These are phyloP conservation scores for Alternaria arbusti DNA, from an alignment of 2,329 filamentous ascomycete genomes.

Conservation along the genomic window DNA sequence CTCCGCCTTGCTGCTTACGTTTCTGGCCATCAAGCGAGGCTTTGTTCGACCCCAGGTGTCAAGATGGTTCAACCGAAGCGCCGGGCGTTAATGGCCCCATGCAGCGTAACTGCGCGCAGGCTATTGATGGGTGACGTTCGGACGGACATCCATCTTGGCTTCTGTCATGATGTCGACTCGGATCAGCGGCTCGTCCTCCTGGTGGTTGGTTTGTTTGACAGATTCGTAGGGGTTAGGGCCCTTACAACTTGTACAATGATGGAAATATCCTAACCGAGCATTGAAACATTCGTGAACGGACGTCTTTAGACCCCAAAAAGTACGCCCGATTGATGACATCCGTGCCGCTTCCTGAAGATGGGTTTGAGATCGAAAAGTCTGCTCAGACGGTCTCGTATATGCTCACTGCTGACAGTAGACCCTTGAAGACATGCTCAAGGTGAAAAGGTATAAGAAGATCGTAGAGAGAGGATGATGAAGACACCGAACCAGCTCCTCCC, in stretches of 20 bases:
- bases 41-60: not conserved
- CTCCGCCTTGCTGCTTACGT: not conserved
- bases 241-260: not conserved
- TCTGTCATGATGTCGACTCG: not conserved
- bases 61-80: not conserved
- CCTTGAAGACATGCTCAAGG: not conserved
- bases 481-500: not conserved
- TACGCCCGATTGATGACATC: not conserved
- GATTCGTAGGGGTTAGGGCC: too few relatives aligned
- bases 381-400: not conserved
- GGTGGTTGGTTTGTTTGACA: not conserved
- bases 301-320: not conserved
- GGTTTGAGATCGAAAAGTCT: not conserved
- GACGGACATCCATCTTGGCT: not conserved
- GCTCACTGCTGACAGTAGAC: not conserved
- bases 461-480: not conserved
- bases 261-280: not conserved
- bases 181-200: not conserved
- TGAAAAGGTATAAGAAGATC: not conserved
- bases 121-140: too few relatives aligned
- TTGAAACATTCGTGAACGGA: not conserved
- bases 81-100: not conserved
- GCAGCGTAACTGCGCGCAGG: too few relatives aligned
- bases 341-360: not conserved
- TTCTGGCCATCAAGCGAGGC: not conserved